Percentiles rank a stretch among this genome's conserved stretches.
Conservation (phyloP, 1,284 basidiomycete genomes). For the Puccinia horiana region DNA sequence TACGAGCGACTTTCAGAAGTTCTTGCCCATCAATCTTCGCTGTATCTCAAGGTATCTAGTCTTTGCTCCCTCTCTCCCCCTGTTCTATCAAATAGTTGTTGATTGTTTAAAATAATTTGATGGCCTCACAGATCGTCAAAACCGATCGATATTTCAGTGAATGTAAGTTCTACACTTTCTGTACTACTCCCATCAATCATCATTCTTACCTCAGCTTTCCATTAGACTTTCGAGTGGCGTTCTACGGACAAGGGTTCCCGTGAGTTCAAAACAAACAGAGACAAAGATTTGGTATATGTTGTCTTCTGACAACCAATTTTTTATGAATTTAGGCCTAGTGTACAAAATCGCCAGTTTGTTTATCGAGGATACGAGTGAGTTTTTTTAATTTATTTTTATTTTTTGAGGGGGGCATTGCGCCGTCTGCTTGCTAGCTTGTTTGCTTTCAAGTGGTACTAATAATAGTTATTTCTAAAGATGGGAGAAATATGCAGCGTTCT, state of each 20-base stretch:
- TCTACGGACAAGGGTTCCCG: conserved; percentile 82
- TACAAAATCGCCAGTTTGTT: conserved; percentile 59
- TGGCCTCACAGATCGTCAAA: conserved; percentile 55
- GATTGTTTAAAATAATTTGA: conserved; percentile 36
- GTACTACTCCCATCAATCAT: conserved; percentile 70
- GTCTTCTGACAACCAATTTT: not conserved
- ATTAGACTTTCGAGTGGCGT: conserved; percentile 89
- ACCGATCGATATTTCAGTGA: conserved; percentile 53
- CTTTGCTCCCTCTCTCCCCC: not conserved
- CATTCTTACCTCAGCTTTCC: conserved; percentile 55
- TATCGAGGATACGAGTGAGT: conserved; percentile 91
- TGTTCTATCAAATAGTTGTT: conserved; percentile 2
- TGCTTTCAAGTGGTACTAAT: not conserved
- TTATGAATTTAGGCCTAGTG: conserved; percentile 53
- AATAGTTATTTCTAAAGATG: not conserved
- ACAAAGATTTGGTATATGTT: conserved; percentile 60
- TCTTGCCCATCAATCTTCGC: conserved; percentile 55
- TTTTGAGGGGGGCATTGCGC: too few relatives aligned
- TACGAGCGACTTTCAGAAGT: conserved; percentile 63
- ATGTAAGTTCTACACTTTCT: conserved; percentile 19
- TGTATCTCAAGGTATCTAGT: conserved; percentile 52
- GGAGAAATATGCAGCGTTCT: conserved; percentile 63
- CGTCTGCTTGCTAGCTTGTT: conserved; percentile 64
- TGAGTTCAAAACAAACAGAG: conserved; percentile 83
- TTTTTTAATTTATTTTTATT: conserved; percentile 64